Percentiles rank a stretch among this genome's conserved stretches.
These are phyloP conservation scores for Lablab purpureus DNA, from an alignment of 306 rosid species.

Conservation along the genomic window DNA sequence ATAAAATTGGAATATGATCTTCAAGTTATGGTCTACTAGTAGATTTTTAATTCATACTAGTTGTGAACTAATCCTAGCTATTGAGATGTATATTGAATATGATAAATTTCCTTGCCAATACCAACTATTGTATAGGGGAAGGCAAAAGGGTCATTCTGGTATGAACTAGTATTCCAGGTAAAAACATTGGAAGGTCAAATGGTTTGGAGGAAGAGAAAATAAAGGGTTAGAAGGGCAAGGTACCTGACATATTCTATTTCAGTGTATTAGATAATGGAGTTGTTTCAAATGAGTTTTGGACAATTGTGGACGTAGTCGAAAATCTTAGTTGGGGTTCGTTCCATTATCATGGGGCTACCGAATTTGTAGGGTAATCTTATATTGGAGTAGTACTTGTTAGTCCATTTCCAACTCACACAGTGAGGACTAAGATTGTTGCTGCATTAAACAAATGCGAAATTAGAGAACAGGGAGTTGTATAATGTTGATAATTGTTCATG, in stretches of 20 bases:
- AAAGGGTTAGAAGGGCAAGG: conserved; percentile 77
- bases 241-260: conserved; percentile 74
- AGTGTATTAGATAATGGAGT: conserved; percentile 90
- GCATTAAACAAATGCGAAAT: conserved; percentile 79
- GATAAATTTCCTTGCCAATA: conserved; percentile 91
- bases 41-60: too few species aligned
- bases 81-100: too few species aligned
- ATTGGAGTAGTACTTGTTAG: conserved; percentile 85
- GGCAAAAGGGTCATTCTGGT: conserved; percentile 91
- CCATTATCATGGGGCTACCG: conserved; percentile 83
- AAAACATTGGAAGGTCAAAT: conserved; percentile 78
- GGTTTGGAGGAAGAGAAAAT: conserved; percentile 86
- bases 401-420: conserved; percentile 64
- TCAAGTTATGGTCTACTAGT: too few species aligned
- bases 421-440: conserved; percentile 51
- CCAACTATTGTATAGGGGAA: conserved; percentile 87
- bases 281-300: conserved; percentile 91
- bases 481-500: conserved; percentile 71
- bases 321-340: conserved; percentile 91
- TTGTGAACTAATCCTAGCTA: too few species aligned
- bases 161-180: conserved; percentile 86
- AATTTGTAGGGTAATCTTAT: conserved; percentile 86
- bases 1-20: too few species aligned
- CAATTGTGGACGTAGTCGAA: conserved; percentile 73
- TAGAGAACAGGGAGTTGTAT: conserved; percentile 74